phyloP scores from a whole-genome alignment of 345 rosid genomes.

The Psidium friedrichsthalianum region DNA sequence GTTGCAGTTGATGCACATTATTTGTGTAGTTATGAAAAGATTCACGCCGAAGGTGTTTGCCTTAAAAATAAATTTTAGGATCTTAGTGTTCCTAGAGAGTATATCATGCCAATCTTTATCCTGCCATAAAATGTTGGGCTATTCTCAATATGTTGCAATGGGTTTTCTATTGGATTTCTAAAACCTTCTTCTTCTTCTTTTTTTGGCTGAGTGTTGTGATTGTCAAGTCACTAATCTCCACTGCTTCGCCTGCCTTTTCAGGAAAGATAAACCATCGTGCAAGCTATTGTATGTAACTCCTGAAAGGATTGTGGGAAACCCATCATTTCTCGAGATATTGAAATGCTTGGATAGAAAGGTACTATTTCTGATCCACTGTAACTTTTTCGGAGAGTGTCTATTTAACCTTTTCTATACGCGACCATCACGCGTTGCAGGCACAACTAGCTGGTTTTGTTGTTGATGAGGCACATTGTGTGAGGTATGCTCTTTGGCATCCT shows the following conservation, averaged over 20 bases:
- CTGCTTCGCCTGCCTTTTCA: neutral
- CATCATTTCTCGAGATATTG: slow-evolving; percentile 46
- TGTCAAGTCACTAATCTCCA: neutral
- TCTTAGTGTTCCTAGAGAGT: neutral
- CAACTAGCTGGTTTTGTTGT: slow-evolving; percentile 78
- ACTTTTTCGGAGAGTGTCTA: neutral
- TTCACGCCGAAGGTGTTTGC: neutral
- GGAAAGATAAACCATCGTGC: slow-evolving; percentile 78
- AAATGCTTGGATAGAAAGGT: slow-evolving; percentile 66
- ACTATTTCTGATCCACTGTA: neutral
- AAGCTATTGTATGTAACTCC: slow-evolving; percentile 91
- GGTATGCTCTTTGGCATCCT: slow-evolving; percentile 26
- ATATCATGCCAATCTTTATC: neutral
- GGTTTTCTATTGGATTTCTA: neutral
- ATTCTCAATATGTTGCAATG: neutral
- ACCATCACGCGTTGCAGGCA: slow-evolving; percentile 21
- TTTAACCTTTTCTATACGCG: neutral
- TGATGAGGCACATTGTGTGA: slow-evolving; percentile 93
- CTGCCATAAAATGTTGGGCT: neutral
- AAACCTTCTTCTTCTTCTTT: neutral
- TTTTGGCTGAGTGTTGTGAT: neutral
- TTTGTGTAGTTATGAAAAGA: neutral
- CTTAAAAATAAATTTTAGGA: neutral
- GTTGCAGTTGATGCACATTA: neutral
- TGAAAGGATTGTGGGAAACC: slow-evolving; percentile 76